Evolutionary conservation across 1,139 yeast genomes (phyloP).

Genomic region (Zygoascus sp.): DNA sequence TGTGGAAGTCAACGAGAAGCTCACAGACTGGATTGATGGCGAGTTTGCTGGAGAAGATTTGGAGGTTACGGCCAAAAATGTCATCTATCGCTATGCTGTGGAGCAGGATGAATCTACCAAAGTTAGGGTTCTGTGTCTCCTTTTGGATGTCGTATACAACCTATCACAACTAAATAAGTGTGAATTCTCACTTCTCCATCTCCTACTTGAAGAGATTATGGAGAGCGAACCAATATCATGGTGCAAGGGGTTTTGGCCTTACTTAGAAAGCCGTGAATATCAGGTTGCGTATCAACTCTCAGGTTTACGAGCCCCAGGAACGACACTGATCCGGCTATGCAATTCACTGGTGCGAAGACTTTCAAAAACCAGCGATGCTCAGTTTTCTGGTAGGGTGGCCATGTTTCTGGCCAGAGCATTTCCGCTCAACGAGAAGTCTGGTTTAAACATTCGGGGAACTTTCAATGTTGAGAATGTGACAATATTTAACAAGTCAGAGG

Average conservation of each 20-base stretch:
- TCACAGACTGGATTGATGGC: conserved; percentile 9
- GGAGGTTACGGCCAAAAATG: conserved; percentile 12
- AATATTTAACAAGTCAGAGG: conserved; percentile 24
- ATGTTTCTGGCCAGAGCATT: conserved; percentile 38
- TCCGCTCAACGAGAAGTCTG: conserved; percentile 38
- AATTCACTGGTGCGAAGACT: conserved; percentile 37
- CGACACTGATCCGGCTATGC: conserved; percentile 37
- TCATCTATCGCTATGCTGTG: conserved; percentile 12
- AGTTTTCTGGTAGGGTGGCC: conserved; percentile 37
- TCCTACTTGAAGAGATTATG: conserved; percentile 35
- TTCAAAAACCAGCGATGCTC: conserved; percentile 36
- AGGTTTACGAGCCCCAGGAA: conserved; percentile 37
- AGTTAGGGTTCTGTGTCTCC: conserved; percentile 15
- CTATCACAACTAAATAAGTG: conserved; percentile 20
- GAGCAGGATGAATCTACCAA: conserved; percentile 2
- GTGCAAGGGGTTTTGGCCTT: conserved; percentile 37
- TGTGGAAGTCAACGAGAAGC: background rate
- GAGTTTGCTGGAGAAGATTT: conserved; percentile 1
- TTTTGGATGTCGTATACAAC: conserved; percentile 22
- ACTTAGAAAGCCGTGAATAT: conserved; percentile 31
- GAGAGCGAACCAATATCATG: conserved; percentile 36
- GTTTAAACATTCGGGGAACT: conserved; percentile 37
- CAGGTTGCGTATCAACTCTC: conserved; percentile 29
- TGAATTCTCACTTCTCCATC: conserved; percentile 27
- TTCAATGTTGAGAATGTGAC: conserved; percentile 37